Evolutionary conservation across 2,329 filamentous ascomycete species (phyloP).

Genomic region (Xylaria multiplex): DNA sequence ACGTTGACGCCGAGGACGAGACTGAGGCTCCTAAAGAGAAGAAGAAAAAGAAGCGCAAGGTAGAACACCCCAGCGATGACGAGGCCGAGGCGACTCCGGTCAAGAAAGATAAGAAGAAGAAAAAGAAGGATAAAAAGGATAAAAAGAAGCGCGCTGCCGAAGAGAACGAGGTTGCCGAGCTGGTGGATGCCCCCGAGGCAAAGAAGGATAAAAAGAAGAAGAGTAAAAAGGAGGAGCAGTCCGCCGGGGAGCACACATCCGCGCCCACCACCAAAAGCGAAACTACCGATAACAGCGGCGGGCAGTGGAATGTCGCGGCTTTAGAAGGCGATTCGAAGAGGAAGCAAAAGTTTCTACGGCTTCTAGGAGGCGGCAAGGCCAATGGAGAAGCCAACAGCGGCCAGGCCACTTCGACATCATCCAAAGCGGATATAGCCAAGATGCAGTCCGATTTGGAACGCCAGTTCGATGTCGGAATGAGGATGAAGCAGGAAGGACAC

Average conservation of each 20-base stretch:
- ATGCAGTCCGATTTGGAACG: constrained; percentile 63
- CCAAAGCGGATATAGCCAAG: constrained; percentile 44
- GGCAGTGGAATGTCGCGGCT: constrained; percentile 64
- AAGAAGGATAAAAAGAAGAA: constrained; percentile 41
- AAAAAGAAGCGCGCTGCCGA: background rate
- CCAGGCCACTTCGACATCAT: constrained; percentile 30
- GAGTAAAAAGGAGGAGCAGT: constrained; percentile 44
- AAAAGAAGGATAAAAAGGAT: constrained; percentile 29
- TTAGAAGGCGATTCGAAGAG: constrained; percentile 62
- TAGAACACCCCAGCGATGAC: constrained; percentile 35
- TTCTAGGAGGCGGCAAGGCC: constrained; percentile 63
- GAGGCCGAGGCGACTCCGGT: constrained; percentile 32
- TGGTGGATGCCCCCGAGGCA: constrained; percentile 20
- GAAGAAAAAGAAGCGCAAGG: constrained; percentile 49
- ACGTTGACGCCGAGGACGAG: constrained; percentile 33
- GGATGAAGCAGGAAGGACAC: constrained; percentile 63
- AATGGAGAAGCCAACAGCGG: constrained; percentile 39
- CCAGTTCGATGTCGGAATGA: constrained; percentile 67
- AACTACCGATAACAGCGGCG: constrained; percentile 45
- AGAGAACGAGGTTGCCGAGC: constrained; percentile 13
- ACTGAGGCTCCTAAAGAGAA: constrained; percentile 41
- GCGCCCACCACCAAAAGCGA: constrained; percentile 41
- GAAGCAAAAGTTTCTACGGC: constrained; percentile 66
- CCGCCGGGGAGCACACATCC: constrained; percentile 22
- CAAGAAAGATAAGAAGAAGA: constrained; percentile 35